These are phyloP conservation scores for Colletotrichum lindemuthianum DNA, from an alignment of 2,329 filamentous ascomycete genomes.

Conservation along the genomic window DNA sequence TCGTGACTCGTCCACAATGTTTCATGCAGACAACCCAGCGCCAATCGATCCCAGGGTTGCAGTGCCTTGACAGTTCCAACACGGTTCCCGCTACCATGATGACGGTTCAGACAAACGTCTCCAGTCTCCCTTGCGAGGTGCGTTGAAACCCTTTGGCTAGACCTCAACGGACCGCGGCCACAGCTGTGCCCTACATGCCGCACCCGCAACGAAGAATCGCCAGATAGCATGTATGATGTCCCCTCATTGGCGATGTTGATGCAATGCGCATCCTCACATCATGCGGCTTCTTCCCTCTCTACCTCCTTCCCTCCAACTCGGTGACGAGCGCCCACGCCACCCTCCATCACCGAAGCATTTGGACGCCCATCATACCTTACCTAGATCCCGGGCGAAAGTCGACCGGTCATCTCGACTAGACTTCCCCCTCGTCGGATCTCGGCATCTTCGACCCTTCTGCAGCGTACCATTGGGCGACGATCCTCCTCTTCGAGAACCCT, in stretches of 20 bases:
- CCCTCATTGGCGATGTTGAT: conserved; percentile 1
- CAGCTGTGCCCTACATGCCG: conserved; percentile 2
- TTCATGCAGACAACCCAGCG: conserved; percentile 8
- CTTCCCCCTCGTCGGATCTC: conserved; percentile 22
- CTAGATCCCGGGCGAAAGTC: not conserved
- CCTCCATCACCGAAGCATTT: conserved; percentile 3
- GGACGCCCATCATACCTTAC: not conserved
- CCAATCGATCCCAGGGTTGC: not conserved
- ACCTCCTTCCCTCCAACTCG: not conserved
- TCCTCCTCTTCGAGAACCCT: not conserved
- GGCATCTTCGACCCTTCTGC: conserved; percentile 16
- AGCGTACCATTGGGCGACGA: conserved; percentile 16
- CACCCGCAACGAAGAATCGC: not conserved
- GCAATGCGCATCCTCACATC: not conserved
- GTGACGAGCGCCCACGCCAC: conserved; percentile 10
- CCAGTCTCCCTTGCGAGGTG: conserved; percentile 16
- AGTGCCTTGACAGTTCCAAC: not conserved
- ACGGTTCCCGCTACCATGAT: conserved; percentile 5
- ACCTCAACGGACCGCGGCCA: not conserved
- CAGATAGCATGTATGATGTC: not conserved
- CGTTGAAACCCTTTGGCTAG: not conserved
- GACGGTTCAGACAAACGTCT: conserved; percentile 20
- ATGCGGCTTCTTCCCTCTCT: conserved; percentile 1
- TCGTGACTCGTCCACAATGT: conserved; percentile 9
- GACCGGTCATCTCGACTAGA: not conserved